Percentiles rank a stretch among this genome's conserved stretches.
These are phyloP conservation scores for Otatea glauca DNA, from an alignment of 176 grass and related monocot genomes.

Conservation along the genomic window DNA sequence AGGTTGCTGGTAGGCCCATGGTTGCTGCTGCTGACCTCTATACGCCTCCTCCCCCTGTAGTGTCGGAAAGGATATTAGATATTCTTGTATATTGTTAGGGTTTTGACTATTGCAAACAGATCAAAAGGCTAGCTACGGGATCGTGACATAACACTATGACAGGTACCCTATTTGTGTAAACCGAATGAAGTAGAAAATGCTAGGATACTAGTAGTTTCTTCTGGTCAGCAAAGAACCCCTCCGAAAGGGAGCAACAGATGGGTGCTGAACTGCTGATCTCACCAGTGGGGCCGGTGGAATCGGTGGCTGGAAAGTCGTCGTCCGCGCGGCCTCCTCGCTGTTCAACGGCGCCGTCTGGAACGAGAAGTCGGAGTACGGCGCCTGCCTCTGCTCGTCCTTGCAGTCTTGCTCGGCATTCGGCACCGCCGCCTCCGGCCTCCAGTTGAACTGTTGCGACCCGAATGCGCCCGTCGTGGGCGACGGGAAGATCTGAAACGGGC, in stretches of 20 bases:
- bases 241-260: constrained; percentile 12
- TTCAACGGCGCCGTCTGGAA: constrained; percentile 66
- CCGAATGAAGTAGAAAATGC: not conserved
- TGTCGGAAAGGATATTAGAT: constrained; percentile 31
- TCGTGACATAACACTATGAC: constrained; percentile 15
- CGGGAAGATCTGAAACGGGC: constrained; percentile 59
- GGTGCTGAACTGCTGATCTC: constrained; percentile 41
- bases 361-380: constrained; percentile 71
- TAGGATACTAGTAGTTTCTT: constrained; percentile 8
- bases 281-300: constrained; percentile 42
- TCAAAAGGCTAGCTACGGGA: constrained; percentile 21
- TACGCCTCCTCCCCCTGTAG: constrained; percentile 49
- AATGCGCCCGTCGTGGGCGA: constrained; percentile 80
- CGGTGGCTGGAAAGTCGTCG: constrained; percentile 50
- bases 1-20: constrained; percentile 50
- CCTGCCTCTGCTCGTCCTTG: constrained; percentile 59
- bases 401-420: constrained; percentile 40
- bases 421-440: constrained; percentile 39
- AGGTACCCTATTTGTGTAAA: not conserved
- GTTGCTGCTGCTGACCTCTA: constrained; percentile 44
- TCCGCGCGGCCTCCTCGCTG: constrained; percentile 26
- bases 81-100: not conserved
- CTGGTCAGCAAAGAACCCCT: constrained; percentile 32
- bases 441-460: constrained; percentile 67
- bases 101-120: constrained; percentile 28